phyloP scores from a whole-genome alignment of 495 filamentous ascomycete species.

The Pyronema domesticum region DNA sequence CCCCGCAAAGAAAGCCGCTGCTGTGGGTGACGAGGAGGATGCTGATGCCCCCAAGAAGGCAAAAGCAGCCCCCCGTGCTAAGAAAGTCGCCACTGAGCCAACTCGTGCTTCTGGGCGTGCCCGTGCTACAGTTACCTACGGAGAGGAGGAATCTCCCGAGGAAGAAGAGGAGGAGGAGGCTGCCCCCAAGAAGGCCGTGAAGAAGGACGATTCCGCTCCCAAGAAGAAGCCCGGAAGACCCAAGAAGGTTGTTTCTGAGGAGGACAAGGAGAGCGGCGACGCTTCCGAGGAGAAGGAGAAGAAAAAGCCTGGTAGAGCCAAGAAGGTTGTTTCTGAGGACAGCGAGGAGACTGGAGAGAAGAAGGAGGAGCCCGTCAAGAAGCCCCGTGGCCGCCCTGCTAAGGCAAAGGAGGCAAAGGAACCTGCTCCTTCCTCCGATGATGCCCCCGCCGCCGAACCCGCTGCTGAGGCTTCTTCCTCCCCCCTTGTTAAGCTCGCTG shows the following conservation, averaged over 20 bases:
- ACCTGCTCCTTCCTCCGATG: neutral
- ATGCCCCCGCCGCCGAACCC: neutral
- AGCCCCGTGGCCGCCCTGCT: conserved; percentile 7
- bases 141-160: neutral
- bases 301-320: conserved; percentile 8
- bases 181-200: conserved; percentile 8
- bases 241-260: conserved; percentile 3
- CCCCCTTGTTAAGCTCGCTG: neutral
- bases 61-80: neutral
- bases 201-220: neutral
- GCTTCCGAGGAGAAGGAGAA: neutral
- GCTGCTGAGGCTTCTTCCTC: too few relatives aligned
- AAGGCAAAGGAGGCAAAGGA: conserved; percentile 1
- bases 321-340: conserved; percentile 4
- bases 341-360: neutral
- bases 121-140: neutral
- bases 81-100: neutral
- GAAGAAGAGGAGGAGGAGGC: neutral
- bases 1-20: conserved; percentile 8
- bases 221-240: conserved; percentile 19
- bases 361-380: neutral
- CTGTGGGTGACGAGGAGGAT: neutral
- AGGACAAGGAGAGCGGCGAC: neutral
- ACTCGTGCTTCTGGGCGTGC: neutral
- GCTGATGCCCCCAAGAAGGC: neutral